Base-by-base conservation (phyloP, 441 rosid species). In the California macrophylla region DNA sequence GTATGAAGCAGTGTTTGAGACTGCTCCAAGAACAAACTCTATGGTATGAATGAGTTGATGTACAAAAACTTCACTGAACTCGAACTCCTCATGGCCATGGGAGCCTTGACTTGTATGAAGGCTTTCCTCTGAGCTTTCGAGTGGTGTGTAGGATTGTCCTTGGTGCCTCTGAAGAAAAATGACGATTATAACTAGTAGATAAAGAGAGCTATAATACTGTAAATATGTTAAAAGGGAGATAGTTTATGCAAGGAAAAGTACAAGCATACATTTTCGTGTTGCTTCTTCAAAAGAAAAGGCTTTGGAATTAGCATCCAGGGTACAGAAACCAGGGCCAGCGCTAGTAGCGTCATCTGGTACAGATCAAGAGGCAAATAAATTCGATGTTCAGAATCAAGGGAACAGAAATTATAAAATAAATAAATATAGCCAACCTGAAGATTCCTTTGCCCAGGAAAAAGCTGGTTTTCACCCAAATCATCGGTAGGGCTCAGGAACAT, bases 241-340 rank as follows among this genome's bases (percentile, higher is more conserved):
- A 58, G 6, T 58, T 24, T 23, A 16, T 30, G 13, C 10, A 58
- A 58, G 29, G n/a, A 58, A 58, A 58, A 25, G 30, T n/a, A 20
- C 60, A 52, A 69, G 64, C 86, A 69, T 85, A 90, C 99, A 89
- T 92, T 96, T 25, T 85, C 68, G 71, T 92, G 88, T 18, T 80
- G 91, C 80, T 84, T 95, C 83, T 86, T 95, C 79, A 92, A 84
- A 71, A 94, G 86, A 75, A 90, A 89, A 64, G 99, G 98, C 80
- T 95, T 95, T 32, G 99, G 98, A 82, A 95, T 83, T 67, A 95
- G 92, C 99, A 95, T 95, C 98, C 98, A 95, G 28, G 99, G 99
- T 68, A 92, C 95, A 21, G 99, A 96, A 78, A 89, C 54, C 69
- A 91, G 78, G 69, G 98, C 91, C 69, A 90, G 80, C 54, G 85